Base-by-base conservation (phyloP, 2,329 filamentous ascomycete species). In the Dactylellina cionopaga region DNA sequence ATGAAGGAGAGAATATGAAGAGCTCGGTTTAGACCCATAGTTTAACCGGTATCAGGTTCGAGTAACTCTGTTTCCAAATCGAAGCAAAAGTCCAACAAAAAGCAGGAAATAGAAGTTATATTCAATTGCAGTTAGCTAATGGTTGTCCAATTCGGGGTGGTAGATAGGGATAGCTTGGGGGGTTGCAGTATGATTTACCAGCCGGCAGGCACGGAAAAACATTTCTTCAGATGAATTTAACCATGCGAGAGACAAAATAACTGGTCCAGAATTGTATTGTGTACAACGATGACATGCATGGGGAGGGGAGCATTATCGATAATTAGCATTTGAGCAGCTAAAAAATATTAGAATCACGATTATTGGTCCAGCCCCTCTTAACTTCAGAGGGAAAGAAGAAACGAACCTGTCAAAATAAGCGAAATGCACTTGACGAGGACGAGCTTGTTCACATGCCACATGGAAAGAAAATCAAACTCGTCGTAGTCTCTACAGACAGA, bases 321-420 rank as follows among this genome's bases (percentile, higher is more conserved):
- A 66, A 25, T 51, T 51, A 22, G 24, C 43, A 49, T n/a, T n/a
- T n/a, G n/a, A n/a, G n/a, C n/a, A n/a, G n/a, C n/a, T n/a, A n/a
- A n/a, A n/a, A n/a, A n/a, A n/a, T n/a, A 58, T 41, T 66, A 43
- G 27, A 56, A 41, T 41, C 39, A 11, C 43, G 51, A 25, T 51
- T 43, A 66, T 66, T 66, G 62, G 62, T 35, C 62, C 62, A 66
- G 33, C 62, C 62, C 62, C 62, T 66, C 62, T 22, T 10, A 24
- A 35, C 31, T 13, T 35, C 51, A 58, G 41, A 51, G 19, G 62
- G 62, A 43, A 66, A 56, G 62, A 66, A 55, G 51, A 66, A 49
- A 66, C 62, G 62, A 66, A 56, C 41, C 43, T 66, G 62, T 66
- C 62, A 66, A 51, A 66, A 66, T 66, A 66, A 66, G 62, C 62